These are phyloP conservation scores for Penicillium bialowiezense DNA, from an alignment of 495 filamentous ascomycete genomes.

Conservation along the genomic window DNA sequence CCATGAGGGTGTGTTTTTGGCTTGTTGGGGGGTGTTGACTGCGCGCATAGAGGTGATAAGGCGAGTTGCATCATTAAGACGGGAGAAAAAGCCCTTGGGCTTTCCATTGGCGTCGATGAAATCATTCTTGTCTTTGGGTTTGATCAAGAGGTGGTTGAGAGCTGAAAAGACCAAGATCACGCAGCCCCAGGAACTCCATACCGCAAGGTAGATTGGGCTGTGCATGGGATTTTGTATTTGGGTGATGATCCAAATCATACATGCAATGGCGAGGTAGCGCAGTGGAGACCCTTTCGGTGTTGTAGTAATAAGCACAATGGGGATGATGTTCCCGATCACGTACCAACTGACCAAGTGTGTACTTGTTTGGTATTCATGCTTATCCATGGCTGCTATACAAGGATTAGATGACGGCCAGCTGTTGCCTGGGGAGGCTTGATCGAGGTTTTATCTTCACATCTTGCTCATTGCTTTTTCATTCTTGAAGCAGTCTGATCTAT, in stretches of 20 bases:
- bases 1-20: conserved; percentile 12
- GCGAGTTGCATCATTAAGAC: background rate
- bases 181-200: background rate
- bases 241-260: conserved; percentile 9
- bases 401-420: too few species aligned
- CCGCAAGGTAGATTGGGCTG: background rate
- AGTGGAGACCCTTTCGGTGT: conserved; percentile 6
- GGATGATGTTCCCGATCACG: conserved; percentile 5
- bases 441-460: too few species aligned
- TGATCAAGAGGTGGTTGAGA: conserved; percentile 11
- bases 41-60: background rate
- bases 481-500: too few species aligned
- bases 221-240: background rate
- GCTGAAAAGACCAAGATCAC: conserved; percentile 1
- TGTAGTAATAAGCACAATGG: conserved; percentile 1
- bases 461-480: too few species aligned
- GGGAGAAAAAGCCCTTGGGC: background rate
- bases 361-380: background rate
- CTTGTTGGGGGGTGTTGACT: conserved; percentile 16
- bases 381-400: background rate
- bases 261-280: conserved; percentile 13
- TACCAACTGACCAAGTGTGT: background rate
- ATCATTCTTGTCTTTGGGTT: conserved; percentile 11
- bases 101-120: conserved; percentile 4
- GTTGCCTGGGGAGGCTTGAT: too few species aligned